phyloP scores from a whole-genome alignment of 306 rosid species.

The Medicago ruthenica region DNA sequence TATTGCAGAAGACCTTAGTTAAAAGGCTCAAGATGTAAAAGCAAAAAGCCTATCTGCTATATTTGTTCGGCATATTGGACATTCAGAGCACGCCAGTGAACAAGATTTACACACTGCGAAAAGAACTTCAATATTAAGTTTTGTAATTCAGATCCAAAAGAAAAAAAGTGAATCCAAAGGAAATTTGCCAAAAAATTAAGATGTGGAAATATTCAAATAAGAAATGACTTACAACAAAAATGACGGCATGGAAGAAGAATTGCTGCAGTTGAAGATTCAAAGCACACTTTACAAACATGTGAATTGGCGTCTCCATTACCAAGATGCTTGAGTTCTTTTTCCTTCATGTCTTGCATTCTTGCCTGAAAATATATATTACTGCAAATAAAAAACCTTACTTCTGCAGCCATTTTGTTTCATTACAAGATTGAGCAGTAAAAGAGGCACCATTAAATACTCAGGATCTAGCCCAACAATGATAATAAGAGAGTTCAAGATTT shows the following conservation, averaged over 20 bases:
- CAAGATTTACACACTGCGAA: slow-evolving; percentile 87
- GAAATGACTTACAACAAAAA: slow-evolving; percentile 82
- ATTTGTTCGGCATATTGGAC: slow-evolving; percentile 92
- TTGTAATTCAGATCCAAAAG: slow-evolving; percentile 30
- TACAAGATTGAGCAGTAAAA: slow-evolving; percentile 20
- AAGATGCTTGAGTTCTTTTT: slow-evolving; percentile 78
- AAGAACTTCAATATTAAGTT: slow-evolving; percentile 19
- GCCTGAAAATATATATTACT: slow-evolving; percentile 62
- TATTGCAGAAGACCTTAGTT: slow-evolving; percentile 54
- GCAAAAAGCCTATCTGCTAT: slow-evolving; percentile 97
- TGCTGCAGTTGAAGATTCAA: slow-evolving; percentile 94
- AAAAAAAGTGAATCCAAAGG: slow-evolving; percentile 11
- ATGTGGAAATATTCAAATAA: background rate
- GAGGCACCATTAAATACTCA: background rate
- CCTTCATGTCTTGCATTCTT: slow-evolving; percentile 97
- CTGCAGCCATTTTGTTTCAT: slow-evolving; percentile 8
- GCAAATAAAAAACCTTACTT: slow-evolving; percentile 16
- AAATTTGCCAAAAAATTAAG: slow-evolving; percentile 8
- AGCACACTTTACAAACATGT: slow-evolving; percentile 95
- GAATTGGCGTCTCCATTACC: slow-evolving; percentile 90
- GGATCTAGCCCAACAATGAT: slow-evolving; percentile 21
- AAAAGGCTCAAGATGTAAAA: slow-evolving; percentile 66
- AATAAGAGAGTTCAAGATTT: slow-evolving; percentile 20
- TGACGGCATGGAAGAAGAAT: slow-evolving; percentile 98
- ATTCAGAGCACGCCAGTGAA: slow-evolving; percentile 97